phyloP scores from a whole-genome alignment of 1,284 basidiomycete species.

The Earliella scabrosa region DNA sequence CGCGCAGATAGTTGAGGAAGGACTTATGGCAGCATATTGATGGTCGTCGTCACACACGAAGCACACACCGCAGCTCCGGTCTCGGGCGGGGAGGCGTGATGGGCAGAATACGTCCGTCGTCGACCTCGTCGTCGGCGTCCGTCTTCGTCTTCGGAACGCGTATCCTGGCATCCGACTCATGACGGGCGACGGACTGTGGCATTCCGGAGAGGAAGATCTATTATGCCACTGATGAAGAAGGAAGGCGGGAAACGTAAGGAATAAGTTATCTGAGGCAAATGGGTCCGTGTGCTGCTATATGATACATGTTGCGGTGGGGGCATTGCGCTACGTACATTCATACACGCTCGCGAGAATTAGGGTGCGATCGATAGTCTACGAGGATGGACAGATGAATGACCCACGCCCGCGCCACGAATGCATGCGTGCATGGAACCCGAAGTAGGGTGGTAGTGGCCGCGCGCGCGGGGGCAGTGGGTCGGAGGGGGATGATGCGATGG shows the following conservation, averaged over 20 bases:
- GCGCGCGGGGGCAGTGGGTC: not conserved
- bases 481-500: not conserved
- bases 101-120: no score
- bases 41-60: not conserved
- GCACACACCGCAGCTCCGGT: not conserved
- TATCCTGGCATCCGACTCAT: not conserved
- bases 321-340: slow-evolving; percentile 4
- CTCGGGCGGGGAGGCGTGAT: not conserved
- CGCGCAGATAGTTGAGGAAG: no score
- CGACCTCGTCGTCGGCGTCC: no score
- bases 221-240: not conserved
- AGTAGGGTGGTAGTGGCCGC: not conserved
- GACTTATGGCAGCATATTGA: not conserved
- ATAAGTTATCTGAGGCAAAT: slow-evolving; percentile 4
- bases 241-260: not conserved
- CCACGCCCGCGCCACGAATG: slow-evolving; percentile 13
- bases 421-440: slow-evolving; percentile 17
- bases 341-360: slow-evolving; percentile 17
- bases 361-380: slow-evolving; percentile 19
- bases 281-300: not conserved
- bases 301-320: slow-evolving; percentile 2
- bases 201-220: no score
- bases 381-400: slow-evolving; percentile 5
- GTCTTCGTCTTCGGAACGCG: not conserved
- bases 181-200: no score